phyloP scores from a whole-genome alignment of 371 early-diverging fungal genomes.

The Syncephalastrum monosporum region DNA sequence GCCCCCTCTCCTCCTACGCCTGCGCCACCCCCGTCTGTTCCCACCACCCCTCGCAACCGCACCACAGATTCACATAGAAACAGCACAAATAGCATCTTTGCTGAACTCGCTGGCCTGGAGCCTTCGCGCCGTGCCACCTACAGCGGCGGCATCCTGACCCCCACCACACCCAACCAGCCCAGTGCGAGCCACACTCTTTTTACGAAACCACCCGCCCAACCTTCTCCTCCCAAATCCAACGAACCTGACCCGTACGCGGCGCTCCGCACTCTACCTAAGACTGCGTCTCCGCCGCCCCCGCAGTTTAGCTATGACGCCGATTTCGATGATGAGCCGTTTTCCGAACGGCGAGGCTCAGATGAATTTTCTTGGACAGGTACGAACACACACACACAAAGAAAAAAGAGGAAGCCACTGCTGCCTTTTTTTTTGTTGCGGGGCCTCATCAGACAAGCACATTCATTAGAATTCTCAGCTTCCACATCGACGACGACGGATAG shows the following conservation, averaged over 20 bases:
- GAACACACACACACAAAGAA: not conserved
- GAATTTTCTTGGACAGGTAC: constrained; percentile 14
- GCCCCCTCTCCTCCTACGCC: too few species aligned
- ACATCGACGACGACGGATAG: not conserved
- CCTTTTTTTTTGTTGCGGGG: not conserved
- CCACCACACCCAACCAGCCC: constrained; percentile 14
- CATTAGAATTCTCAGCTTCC: constrained; percentile 11
- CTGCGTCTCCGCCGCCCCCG: not conserved
- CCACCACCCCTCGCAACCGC: too few species aligned
- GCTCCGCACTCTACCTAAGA: constrained; percentile 9
- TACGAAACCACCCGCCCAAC: too few species aligned
- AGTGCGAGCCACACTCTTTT: constrained; percentile 7
- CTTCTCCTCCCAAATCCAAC: not conserved
- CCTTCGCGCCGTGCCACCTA: constrained; percentile 25
- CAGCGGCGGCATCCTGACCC: constrained; percentile 32
- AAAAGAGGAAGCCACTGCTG: too few species aligned
- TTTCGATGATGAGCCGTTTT: too few species aligned
- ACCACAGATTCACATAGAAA: too few species aligned
- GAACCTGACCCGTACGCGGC: constrained; percentile 25
- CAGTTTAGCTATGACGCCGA: too few species aligned
- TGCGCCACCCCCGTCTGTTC: too few species aligned
- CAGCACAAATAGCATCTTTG: constrained; percentile 20
- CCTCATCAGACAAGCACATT: not conserved
- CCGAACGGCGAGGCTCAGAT: constrained; percentile 12
- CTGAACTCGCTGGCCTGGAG: constrained; percentile 30